phyloP scores from a whole-genome alignment of 306 rosid genomes.

The Quercus gilva region DNA sequence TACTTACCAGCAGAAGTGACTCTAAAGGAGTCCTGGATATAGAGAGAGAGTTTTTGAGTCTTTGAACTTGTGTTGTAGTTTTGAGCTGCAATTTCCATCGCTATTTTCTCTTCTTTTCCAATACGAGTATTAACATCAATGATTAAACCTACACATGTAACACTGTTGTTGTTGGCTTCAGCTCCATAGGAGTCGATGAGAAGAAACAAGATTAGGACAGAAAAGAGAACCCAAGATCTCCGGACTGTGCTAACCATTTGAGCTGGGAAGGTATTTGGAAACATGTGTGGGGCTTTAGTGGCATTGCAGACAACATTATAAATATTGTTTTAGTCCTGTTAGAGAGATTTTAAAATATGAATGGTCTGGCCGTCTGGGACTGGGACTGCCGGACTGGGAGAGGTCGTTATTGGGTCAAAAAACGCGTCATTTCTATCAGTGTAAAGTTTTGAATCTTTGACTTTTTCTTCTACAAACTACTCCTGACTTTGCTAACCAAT shows the following conservation, averaged over 20 bases:
- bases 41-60: slow-evolving; percentile 28
- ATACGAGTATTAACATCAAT: slow-evolving; percentile 34
- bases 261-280: no score
- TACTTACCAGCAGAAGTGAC: slow-evolving; percentile 34
- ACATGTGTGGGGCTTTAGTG: no score
- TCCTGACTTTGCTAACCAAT: no score
- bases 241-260: neutral
- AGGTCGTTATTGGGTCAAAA: no score
- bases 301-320: no score
- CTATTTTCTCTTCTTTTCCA: slow-evolving; percentile 50
- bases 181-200: slow-evolving; percentile 12
- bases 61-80: slow-evolving; percentile 30
- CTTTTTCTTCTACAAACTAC: no score
- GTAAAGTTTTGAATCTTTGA: no score
- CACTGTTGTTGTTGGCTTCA: slow-evolving; percentile 14
- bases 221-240: slow-evolving; percentile 13
- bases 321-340: no score
- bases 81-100: slow-evolving; percentile 47
- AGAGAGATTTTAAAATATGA: no score
- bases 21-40: slow-evolving; percentile 22
- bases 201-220: slow-evolving; percentile 21
- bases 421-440: no score
- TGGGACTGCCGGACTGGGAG: no score
- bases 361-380: no score
- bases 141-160: slow-evolving; percentile 36